Evolutionary conservation across 2,329 filamentous ascomycete species (phyloP).

Genomic region (Fusarium penzigii): DNA sequence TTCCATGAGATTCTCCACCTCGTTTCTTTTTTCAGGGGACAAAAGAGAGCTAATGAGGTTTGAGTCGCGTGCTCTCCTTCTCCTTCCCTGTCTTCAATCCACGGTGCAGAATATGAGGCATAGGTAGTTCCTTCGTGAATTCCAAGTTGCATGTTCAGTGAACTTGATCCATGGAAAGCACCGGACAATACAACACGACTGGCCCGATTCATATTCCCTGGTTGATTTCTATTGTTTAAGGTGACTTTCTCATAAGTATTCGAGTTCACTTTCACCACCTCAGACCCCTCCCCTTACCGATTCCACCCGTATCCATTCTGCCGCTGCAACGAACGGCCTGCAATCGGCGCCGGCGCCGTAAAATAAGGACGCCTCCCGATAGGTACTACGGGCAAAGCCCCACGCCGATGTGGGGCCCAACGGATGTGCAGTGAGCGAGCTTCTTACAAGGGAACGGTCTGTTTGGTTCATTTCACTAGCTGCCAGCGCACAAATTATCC

Average conservation of each 20-base stretch:
- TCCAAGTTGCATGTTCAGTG: not conserved
- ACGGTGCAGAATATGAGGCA: not conserved
- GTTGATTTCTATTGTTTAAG: too few relatives aligned
- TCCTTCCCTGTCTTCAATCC: not conserved
- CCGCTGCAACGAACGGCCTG: slow-evolving; percentile 20
- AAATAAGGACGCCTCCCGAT: slow-evolving; percentile 27
- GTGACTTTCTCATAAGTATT: too few relatives aligned
- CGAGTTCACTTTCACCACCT: not conserved
- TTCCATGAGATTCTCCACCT: slow-evolving; percentile 21
- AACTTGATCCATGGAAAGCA: not conserved
- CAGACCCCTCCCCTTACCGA: slow-evolving; percentile 7
- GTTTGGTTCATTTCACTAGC: slow-evolving; percentile 13
- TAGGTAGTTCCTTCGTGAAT: not conserved
- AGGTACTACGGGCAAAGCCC: slow-evolving; percentile 22
- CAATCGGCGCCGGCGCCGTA: slow-evolving; percentile 25
- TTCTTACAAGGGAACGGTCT: slow-evolving; percentile 10
- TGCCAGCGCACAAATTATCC: slow-evolving; percentile 7
- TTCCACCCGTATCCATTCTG: slow-evolving; percentile 20
- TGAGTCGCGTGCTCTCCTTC: slow-evolving; percentile 20
- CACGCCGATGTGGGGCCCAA: slow-evolving; percentile 25
- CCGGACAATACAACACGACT: not conserved
- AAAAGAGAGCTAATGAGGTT: not conserved
- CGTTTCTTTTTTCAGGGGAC: not conserved
- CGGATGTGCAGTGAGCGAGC: slow-evolving; percentile 18
- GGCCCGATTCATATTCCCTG: too few relatives aligned